A percentile compares a stretch with the other conserved stretches of the same genome.
phyloP scores from a whole-genome alignment of 352 stramenopile genomes.

The Phytophthora idaei region DNA sequence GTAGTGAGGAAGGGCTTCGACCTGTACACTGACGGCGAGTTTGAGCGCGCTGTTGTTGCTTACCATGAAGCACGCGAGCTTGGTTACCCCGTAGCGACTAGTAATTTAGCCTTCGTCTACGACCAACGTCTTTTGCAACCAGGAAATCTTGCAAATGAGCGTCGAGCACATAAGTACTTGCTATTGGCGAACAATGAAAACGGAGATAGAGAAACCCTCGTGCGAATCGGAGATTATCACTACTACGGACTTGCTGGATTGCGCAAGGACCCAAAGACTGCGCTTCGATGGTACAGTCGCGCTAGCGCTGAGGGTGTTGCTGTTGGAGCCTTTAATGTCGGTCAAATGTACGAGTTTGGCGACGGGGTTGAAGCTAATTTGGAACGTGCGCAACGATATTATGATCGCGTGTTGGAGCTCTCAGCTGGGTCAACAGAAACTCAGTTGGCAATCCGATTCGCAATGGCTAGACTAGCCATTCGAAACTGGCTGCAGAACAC shows the following conservation, averaged over 20 bases:
- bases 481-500: slow-evolving; percentile 40
- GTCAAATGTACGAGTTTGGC: slow-evolving; percentile 76
- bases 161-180: slow-evolving; percentile 50
- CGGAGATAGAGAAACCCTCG: slow-evolving; percentile 60
- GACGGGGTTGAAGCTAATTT: slow-evolving; percentile 55
- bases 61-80: slow-evolving; percentile 75
- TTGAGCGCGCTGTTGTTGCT: slow-evolving; percentile 45
- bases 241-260: slow-evolving; percentile 73
- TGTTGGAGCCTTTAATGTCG: slow-evolving; percentile 74
- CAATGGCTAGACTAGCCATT: slow-evolving; percentile 39
- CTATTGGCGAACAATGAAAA: slow-evolving; percentile 39
- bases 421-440: slow-evolving; percentile 36
- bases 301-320: slow-evolving; percentile 65
- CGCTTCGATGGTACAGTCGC: slow-evolving; percentile 72
- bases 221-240: slow-evolving; percentile 79
- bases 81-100: slow-evolving; percentile 65
- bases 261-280: slow-evolving; percentile 31
- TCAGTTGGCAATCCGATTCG: slow-evolving; percentile 44
- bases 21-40: slow-evolving; percentile 51
- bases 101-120: slow-evolving; percentile 82
- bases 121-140: slow-evolving; percentile 50
- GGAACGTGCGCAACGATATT: slow-evolving; percentile 66
- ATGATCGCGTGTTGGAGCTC: slow-evolving; percentile 59
- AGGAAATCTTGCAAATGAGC: slow-evolving; percentile 32
- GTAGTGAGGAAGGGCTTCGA: slow-evolving; percentile 70